Evolutionary conservation across 2,329 filamentous ascomycete genomes (phyloP).

Genomic region (Diaporthe capsici): DNA sequence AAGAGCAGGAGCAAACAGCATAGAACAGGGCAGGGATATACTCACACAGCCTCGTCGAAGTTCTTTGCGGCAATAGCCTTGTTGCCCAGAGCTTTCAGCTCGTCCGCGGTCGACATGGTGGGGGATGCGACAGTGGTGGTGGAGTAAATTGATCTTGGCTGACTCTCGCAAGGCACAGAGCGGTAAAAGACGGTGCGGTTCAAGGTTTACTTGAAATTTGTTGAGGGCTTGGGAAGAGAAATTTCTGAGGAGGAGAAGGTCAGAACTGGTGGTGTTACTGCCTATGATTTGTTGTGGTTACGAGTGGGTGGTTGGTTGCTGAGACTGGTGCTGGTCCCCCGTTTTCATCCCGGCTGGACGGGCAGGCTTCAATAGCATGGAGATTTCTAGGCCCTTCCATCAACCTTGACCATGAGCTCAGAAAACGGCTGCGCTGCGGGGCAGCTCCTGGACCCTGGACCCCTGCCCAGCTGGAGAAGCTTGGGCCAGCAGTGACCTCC

Average conservation of each 20-base stretch:
- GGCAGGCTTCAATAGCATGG: conserved; percentile 36
- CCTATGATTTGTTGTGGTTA: neutral
- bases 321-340: conserved; percentile 21
- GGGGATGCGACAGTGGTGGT: conserved; percentile 1
- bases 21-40: conserved; percentile 47
- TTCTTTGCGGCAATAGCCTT: conserved; percentile 98
- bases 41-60: conserved; percentile 95
- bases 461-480: conserved; percentile 9
- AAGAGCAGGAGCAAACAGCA: neutral
- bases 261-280: neutral
- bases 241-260: neutral
- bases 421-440: conserved; percentile 26
- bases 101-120: conserved; percentile 73
- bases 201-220: neutral
- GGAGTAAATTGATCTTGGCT: conserved; percentile 1
- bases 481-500: conserved; percentile 6
- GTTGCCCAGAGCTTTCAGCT: conserved; percentile 98
- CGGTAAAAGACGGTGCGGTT: neutral
- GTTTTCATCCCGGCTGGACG: conserved; percentile 23
- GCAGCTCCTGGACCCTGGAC: conserved; percentile 30
- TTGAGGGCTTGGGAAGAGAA: neutral
- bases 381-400: conserved; percentile 42
- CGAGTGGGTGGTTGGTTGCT: conserved; percentile 16
- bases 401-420: conserved; percentile 32
- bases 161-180: neutral